Evolutionary conservation across 345 rosid species (phyloP).

Genomic region (Gynandropsis gynandra): DNA sequence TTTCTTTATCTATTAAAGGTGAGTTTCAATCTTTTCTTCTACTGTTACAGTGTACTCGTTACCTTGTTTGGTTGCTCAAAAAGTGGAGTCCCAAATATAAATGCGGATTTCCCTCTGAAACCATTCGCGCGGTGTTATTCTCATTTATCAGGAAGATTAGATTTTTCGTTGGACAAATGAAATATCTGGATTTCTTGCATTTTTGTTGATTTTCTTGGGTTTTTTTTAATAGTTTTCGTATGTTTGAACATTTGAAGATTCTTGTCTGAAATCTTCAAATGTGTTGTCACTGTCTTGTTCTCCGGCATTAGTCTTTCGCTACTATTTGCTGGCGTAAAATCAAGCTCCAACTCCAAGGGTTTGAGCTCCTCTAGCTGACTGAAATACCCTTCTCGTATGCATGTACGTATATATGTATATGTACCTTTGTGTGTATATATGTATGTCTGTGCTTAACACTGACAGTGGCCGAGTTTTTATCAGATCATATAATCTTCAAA

Average conservation of each 20-base stretch:
- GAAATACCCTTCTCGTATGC: background rate
- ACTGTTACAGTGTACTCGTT: no score
- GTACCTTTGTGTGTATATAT: no score
- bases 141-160: background rate
- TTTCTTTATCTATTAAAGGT: slow-evolving; percentile 11
- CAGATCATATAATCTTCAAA: slow-evolving; percentile 25
- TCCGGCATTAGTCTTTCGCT: slow-evolving; percentile 13
- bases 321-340: slow-evolving; percentile 16
- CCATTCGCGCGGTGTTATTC: background rate
- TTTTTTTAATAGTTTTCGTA: no score
- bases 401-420: background rate
- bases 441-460: background rate
- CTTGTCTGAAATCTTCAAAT: no score
- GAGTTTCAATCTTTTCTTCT: background rate
- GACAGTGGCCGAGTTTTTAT: slow-evolving; percentile 1
- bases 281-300: background rate
- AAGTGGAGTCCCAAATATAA: background rate
- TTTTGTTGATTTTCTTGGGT: no score
- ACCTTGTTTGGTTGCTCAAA: slow-evolving; percentile 2
- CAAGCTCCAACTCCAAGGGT: slow-evolving; percentile 4
- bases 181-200: no score
- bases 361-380: background rate
- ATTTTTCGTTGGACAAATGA: no score
- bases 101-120: background rate
- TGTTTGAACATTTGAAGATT: no score